These are phyloP conservation scores for Theobroma cacao DNA, from an alignment of 345 rosid genomes.

Conservation along the genomic window DNA sequence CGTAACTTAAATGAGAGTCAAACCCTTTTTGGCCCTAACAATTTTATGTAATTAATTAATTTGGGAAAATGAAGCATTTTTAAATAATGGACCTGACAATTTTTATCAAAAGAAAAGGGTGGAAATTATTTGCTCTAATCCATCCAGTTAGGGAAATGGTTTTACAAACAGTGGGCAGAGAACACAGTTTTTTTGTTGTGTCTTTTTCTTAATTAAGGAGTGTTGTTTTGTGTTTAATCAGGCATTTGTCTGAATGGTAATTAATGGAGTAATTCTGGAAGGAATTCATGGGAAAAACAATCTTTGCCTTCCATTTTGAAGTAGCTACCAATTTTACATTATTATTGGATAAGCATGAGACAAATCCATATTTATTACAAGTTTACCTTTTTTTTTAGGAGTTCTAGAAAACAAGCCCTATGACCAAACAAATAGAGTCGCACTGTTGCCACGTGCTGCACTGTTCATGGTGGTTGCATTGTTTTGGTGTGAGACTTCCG, in stretches of 20 bases:
- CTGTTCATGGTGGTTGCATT: background rate
- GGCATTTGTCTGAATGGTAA: background rate
- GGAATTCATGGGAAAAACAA: background rate
- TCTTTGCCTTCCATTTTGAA: background rate
- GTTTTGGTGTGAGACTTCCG: background rate
- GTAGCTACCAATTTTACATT: background rate
- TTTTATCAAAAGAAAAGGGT: background rate
- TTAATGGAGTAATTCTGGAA: background rate
- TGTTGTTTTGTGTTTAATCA: background rate
- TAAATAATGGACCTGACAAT: background rate
- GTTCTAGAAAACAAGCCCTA: background rate
- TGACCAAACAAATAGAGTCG: background rate
- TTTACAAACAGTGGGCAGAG: conserved; percentile 11
- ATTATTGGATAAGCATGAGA: background rate
- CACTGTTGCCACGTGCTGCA: background rate
- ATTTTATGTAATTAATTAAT: background rate
- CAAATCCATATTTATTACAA: background rate
- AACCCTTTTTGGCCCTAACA: background rate
- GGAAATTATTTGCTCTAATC: background rate
- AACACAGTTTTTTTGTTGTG: background rate
- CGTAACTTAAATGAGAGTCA: background rate
- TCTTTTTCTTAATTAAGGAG: background rate
- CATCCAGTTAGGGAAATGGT: background rate
- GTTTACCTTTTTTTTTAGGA: background rate
- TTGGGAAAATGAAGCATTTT: background rate